Evolutionary conservation across 2,329 filamentous ascomycete genomes (phyloP).

Genomic region (Verticillium zaregamsianum): DNA sequence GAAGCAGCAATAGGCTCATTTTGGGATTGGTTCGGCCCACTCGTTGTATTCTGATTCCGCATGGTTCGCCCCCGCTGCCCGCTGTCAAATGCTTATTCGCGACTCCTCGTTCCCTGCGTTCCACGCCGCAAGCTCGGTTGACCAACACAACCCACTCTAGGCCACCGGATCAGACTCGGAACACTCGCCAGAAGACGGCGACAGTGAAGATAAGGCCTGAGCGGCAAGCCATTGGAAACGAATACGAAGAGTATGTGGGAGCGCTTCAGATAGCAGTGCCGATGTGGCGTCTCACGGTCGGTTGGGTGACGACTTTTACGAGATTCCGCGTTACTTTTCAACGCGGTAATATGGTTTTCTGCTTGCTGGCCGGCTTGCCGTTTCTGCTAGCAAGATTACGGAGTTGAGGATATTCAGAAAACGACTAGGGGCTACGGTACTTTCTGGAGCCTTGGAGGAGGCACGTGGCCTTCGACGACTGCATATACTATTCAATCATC

Average conservation of each 20-base stretch:
- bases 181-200: not conserved
- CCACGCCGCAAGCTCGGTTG: not conserved
- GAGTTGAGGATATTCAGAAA: not conserved
- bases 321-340: not conserved
- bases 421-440: not conserved
- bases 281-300: not conserved
- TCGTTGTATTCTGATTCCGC: not conserved
- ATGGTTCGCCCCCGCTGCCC: not conserved
- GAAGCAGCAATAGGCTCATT: not conserved
- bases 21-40: not conserved
- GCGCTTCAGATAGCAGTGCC: not conserved
- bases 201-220: not conserved
- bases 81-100: not conserved
- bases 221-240: not conserved
- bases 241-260: not conserved
- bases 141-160: not conserved
- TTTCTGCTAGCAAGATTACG: not conserved
- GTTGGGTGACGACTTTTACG: not conserved
- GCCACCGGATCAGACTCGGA: not conserved
- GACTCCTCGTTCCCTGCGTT: not conserved
- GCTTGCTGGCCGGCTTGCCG: not conserved
- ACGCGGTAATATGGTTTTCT: not conserved
- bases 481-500: not conserved
- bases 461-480: not conserved
- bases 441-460: not conserved